Conservation (phyloP, 2,329 filamentous ascomycete species). For the Xylaria arbuscula region DNA sequence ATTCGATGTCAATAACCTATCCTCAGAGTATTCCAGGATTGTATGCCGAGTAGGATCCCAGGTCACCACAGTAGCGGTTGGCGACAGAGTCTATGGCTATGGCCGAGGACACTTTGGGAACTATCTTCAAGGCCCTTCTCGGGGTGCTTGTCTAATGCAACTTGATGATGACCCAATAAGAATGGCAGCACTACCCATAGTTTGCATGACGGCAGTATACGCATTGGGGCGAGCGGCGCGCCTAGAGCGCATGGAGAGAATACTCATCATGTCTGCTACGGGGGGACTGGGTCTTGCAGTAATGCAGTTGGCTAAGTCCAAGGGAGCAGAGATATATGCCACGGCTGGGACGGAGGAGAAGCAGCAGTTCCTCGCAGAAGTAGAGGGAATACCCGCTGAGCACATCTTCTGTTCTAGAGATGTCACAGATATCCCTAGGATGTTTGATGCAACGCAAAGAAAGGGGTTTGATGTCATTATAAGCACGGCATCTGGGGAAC, state of each 20-base stretch:
- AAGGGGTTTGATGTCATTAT: slow-evolving; percentile 33
- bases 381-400: too few species aligned
- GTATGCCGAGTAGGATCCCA: slow-evolving; percentile 38
- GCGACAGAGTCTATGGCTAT: slow-evolving; percentile 46
- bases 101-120: slow-evolving; percentile 43
- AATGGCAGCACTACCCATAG: slow-evolving; percentile 12
- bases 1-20: slow-evolving; percentile 41
- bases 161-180: slow-evolving; percentile 23
- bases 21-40: slow-evolving; percentile 31
- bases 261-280: slow-evolving; percentile 18
- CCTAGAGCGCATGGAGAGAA: neutral
- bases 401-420: too few species aligned
- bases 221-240: slow-evolving; percentile 11
- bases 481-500: slow-evolving; percentile 11
- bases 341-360: slow-evolving; percentile 9
- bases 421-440: slow-evolving; percentile 11
- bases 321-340: slow-evolving; percentile 23
- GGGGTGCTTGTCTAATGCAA: slow-evolving; percentile 12
- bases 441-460: neutral
- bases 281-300: slow-evolving; percentile 23
- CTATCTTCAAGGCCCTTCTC: too few species aligned
- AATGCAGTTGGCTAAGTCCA: slow-evolving; percentile 12
- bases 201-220: slow-evolving; percentile 24
- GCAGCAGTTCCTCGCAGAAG: neutral
- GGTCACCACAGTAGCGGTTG: slow-evolving; percentile 31